Conservation (phyloP, 129 eudicot genomes). For the Lonicera japonica region DNA sequence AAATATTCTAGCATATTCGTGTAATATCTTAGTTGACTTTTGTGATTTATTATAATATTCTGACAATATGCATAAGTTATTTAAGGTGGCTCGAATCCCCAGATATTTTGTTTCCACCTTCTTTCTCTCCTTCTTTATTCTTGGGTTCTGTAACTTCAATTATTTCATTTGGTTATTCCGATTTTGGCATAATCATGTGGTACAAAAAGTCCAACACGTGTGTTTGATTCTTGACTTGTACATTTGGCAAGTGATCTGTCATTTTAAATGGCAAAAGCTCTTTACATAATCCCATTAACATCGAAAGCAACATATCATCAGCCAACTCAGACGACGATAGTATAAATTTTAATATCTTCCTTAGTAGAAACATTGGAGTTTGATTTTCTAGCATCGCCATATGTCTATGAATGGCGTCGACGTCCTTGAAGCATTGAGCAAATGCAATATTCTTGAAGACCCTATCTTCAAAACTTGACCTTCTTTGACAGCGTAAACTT, state of each 20-base stretch:
- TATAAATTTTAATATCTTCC: constrained; percentile 35
- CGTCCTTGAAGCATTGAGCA: constrained; percentile 37
- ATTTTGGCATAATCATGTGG: constrained; percentile 36
- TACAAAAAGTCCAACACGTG: constrained; percentile 58
- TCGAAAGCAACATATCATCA: constrained; percentile 19
- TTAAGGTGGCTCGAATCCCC: constrained; percentile 8
- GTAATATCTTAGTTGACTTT: too few relatives aligned
- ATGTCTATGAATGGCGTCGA: constrained; percentile 49
- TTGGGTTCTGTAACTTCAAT: constrained; percentile 19
- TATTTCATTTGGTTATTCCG: constrained; percentile 17
- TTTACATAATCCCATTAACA: constrained; percentile 35
- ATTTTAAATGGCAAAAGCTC: constrained; percentile 49
- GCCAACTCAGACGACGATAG: constrained; percentile 11
- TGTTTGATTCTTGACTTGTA: constrained; percentile 18
- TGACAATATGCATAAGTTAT: background rate
- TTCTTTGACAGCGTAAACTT: constrained; percentile 20
- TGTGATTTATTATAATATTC: too few relatives aligned
- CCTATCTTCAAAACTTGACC: constrained; percentile 9
- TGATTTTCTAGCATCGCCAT: constrained; percentile 70
- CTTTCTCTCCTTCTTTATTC: constrained; percentile 1
- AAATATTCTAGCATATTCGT: too few relatives aligned
- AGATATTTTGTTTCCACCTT: background rate
- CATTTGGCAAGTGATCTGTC: constrained; percentile 8
- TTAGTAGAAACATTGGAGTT: constrained; percentile 46
- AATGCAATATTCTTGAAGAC: constrained; percentile 37